Evolutionary conservation across 192 early-diverging fungal genomes (phyloP), one percentile per base, ranked within the genome.

Genomic region (Diversispora epigaea): DNA sequence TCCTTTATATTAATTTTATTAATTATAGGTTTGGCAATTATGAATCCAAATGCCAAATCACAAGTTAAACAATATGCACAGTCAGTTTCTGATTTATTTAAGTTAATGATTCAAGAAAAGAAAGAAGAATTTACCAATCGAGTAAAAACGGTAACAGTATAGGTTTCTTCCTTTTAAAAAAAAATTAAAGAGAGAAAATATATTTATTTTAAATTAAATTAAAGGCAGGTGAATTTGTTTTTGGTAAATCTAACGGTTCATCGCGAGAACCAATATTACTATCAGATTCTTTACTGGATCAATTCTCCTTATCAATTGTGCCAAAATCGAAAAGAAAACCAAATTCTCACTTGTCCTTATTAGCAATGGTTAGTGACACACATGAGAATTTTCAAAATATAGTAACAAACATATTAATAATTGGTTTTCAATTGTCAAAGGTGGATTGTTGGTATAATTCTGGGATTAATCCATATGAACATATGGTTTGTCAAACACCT

Each of bases 401-500:
- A 2, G 15, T 73, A 60, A 2, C 15, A n/a, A 32, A 7, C 17
- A n/a, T 46, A 17, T 46, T 61, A 41, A 43, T 56, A 44, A 4
- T 19, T 60, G 4, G 25, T 66, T 50, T 46, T 47, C 11, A 32
- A 50, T 52, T 54, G 12, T 54, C 10, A 54, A 17, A 84, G 82
- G 73, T 88, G 1, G 97, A 97, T 73, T 96, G 95, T 76, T 99
- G 97, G 97, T 86, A 93, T 80, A 82, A 80, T 6, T 86, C 96
- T 76, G 76, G 81, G 19, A 89, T 94, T 79, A 93, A 94, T 67
- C 95, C 96, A 15, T 98, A 97, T 78, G 93, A 94, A 54, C 93
- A 94, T 76, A 86, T 98, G 77, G 93, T 98, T 8, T 97, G 96
- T 73, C 94, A 97, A 82, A 98, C 96, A 1, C 96, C 96, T 11